Evolutionary conservation across 305 asterid species (phyloP), one percentile per base, ranked within the genome.

Genomic region (Fraxinus angustifolia): DNA sequence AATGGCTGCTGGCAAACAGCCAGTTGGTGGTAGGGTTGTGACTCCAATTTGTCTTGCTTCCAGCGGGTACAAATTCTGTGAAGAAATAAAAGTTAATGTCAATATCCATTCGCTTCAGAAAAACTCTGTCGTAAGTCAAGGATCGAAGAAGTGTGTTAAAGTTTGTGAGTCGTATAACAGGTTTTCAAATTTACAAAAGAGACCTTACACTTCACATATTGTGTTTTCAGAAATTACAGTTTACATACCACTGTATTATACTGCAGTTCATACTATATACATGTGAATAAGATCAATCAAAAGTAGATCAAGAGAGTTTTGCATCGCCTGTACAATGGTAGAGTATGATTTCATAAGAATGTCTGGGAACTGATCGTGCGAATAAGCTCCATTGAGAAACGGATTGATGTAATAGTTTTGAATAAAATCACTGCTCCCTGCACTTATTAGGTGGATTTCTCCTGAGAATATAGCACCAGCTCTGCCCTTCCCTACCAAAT

Each of bases 401-500:
- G 97, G 96, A 60, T 91, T 91, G 31, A 92, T 86, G 88, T 95
- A 91, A 81, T 92, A 95, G 82, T 95, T 93, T 87, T 93, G 99
- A 11, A 93, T 85, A 86, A 90, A 93, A 82, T 95, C 98, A 77
- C 97, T 95, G 91, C 90, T 93, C 14, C 97, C 97, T 14, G 97
- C 97, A 74, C 97, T 91, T 65, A 92, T 21, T 26, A 95, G 89
- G 81, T 95, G 92, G 73, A 95, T 87, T 38, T 87, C 97, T 45
- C 91, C 90, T 19, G 97, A 88, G 78, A 95, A 87, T 31, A 95
- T 90, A 1, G 68, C 81, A 42, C 86, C 82, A 3, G 94, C 97
- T 33, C 83, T 86, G 7, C 78, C 70, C 80, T 82, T 80, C 31
- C 97, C 98, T 0, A 90, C 97, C 85, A 90, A n/a, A 53, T 70